Evolutionary conservation across 1,139 yeast genomes (phyloP).

Genomic region (Meyerozyma elateridarum): DNA sequence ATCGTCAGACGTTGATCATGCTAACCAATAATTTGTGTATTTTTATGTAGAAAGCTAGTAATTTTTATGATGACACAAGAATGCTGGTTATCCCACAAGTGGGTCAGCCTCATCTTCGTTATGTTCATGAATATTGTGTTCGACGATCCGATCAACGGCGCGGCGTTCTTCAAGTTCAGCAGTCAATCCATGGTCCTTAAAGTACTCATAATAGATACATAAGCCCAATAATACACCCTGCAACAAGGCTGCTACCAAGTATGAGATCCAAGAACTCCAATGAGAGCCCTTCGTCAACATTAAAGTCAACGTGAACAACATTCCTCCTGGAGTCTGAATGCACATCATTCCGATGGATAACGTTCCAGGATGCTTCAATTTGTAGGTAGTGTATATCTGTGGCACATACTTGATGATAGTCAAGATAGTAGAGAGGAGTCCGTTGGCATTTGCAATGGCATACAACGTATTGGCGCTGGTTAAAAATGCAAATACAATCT

Average conservation of each 20-base stretch:
- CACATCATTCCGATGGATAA: conserved; percentile 79
- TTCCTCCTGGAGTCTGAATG: conserved; percentile 89
- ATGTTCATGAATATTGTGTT: conserved; percentile 21
- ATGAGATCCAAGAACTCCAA: conserved; percentile 88
- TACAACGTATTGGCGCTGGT: conserved; percentile 18
- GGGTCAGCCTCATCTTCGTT: not conserved
- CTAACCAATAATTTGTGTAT: too few species aligned
- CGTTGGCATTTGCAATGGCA: conserved; percentile 55
- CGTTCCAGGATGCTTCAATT: conserved; percentile 73
- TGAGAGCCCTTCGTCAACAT: conserved; percentile 69
- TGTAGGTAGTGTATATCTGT: conserved; percentile 67
- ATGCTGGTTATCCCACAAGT: too few species aligned
- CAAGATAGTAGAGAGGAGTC: conserved; percentile 55
- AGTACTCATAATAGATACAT: conserved; percentile 46
- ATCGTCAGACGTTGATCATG: too few species aligned
- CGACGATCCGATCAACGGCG: conserved; percentile 30
- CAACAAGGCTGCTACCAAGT: conserved; percentile 63
- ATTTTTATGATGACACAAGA: too few species aligned
- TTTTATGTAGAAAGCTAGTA: too few species aligned
- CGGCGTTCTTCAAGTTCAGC: conserved; percentile 29
- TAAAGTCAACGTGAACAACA: conserved; percentile 66
- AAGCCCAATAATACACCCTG: conserved; percentile 53
- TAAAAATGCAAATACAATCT: conserved; percentile 27
- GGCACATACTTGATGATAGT: conserved; percentile 77
- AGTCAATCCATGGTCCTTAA: conserved; percentile 22